Conservation (phyloP, 1,284 basidiomycete genomes). For the Coriolopsis trogii region DNA sequence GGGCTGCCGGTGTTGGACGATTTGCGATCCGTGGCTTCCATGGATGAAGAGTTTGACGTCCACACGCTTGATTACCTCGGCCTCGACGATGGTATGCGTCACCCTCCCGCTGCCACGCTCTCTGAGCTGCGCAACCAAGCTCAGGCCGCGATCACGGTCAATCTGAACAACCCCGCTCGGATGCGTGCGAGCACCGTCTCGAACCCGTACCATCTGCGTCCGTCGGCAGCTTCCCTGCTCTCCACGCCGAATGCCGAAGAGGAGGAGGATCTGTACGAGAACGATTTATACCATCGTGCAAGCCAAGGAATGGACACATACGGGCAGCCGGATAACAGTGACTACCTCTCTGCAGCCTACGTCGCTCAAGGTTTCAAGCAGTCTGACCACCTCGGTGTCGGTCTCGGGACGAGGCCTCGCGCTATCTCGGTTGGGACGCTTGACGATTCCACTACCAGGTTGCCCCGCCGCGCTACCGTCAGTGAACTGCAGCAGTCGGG, state of each 20-base stretch:
- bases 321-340: slow-evolving; percentile 51
- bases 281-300: slow-evolving; percentile 54
- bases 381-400: slow-evolving; percentile 61
- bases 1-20: slow-evolving; percentile 74
- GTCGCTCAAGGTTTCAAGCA: slow-evolving; percentile 76
- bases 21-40: slow-evolving; percentile 75
- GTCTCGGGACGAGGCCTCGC: slow-evolving; percentile 65
- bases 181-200: slow-evolving; percentile 91
- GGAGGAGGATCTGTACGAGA: slow-evolving; percentile 72
- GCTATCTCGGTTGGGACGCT: slow-evolving; percentile 91
- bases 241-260: slow-evolving; percentile 64
- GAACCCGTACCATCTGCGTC: slow-evolving; percentile 72
- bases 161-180: slow-evolving; percentile 73
- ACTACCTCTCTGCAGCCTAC: slow-evolving; percentile 57
- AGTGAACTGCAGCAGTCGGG: slow-evolving; percentile 55
- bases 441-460: slow-evolving; percentile 70
- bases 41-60: slow-evolving; percentile 88
- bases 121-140: slow-evolving; percentile 85
- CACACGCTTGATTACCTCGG: slow-evolving; percentile 95
- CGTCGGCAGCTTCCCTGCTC: slow-evolving; percentile 58
- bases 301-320: slow-evolving; percentile 44
- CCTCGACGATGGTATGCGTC: slow-evolving; percentile 74
- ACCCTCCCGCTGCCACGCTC: slow-evolving; percentile 78
- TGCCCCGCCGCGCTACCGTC: slow-evolving; percentile 63
- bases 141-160: slow-evolving; percentile 85